Evolutionary conservation across 2,329 filamentous ascomycete species (phyloP).

Genomic region (Fusarium tricinctum): DNA sequence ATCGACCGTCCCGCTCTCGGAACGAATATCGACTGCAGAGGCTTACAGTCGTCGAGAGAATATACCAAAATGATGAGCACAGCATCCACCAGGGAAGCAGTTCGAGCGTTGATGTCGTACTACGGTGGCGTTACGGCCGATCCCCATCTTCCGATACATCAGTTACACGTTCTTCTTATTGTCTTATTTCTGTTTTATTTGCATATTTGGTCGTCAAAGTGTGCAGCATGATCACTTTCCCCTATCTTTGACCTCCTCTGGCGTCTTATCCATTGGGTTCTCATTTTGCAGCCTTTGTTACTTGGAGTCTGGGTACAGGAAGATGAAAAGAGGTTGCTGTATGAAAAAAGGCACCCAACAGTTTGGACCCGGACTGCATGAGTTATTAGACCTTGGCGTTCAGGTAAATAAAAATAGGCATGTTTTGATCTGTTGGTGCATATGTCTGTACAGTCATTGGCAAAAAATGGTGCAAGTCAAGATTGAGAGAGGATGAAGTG

Average conservation of each 20-base stretch:
- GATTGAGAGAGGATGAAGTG: conserved; percentile 2
- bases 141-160: conserved; percentile 11
- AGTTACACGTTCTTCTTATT: conserved; percentile 2
- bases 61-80: conserved; percentile 23
- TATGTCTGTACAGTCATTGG: conserved; percentile 29
- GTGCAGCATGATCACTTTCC: conserved; percentile 9
- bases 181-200: not conserved
- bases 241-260: conserved; percentile 25
- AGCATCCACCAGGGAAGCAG: conserved; percentile 37
- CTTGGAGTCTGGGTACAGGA: conserved; percentile 23
- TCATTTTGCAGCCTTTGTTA: conserved; percentile 6
- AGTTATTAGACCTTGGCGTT: conserved; percentile 32
- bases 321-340: conserved; percentile 4
- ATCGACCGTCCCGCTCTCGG: conserved; percentile 20
- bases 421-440: conserved; percentile 23
- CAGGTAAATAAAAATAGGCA: conserved; percentile 2
- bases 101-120: conserved; percentile 42
- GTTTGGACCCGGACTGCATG: conserved; percentile 13
- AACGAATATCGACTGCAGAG: conserved; percentile 15
- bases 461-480: conserved; percentile 28
- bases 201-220: conserved; percentile 31
- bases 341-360: not conserved
- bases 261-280: conserved; percentile 11
- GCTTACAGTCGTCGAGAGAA: conserved; percentile 6
- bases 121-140: conserved; percentile 29